phyloP scores from a whole-genome alignment of 2,329 filamentous ascomycete species.

The Chrysosporium queenslandicum region DNA sequence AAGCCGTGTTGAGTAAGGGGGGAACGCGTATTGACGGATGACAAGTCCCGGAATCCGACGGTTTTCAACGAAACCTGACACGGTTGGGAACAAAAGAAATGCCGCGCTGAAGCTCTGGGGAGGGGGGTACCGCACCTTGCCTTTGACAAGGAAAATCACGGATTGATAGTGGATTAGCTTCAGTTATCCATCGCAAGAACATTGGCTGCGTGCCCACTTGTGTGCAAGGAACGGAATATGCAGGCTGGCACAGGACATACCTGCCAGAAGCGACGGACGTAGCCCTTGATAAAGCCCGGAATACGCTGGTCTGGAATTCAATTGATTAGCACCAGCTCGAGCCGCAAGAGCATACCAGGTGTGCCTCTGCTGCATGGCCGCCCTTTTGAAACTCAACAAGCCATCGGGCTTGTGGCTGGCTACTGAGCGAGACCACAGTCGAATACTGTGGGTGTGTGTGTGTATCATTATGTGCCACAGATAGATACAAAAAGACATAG shows the following conservation, averaged over 20 bases:
- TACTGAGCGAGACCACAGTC: neutral
- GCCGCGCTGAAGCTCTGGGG: neutral
- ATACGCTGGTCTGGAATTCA: slow-evolving; percentile 59
- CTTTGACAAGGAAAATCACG: slow-evolving; percentile 12
- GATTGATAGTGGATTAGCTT: slow-evolving; percentile 5
- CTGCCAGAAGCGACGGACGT: slow-evolving; percentile 96
- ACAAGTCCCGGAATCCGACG: neutral
- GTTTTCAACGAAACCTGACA: neutral
- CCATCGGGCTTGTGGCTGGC: neutral
- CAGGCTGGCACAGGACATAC: slow-evolving; percentile 43
- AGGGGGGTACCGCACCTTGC: slow-evolving; percentile 18
- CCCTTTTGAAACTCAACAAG: neutral
- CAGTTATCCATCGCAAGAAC: slow-evolving; percentile 3
- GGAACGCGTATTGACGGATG: neutral
- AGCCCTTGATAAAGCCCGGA: slow-evolving; percentile 83
- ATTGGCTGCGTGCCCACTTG: neutral
- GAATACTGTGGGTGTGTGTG: neutral
- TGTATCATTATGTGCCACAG: neutral
- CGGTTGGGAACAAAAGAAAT: neutral
- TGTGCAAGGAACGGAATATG: neutral
- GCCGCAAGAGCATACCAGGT: neutral
- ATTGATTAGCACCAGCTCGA: neutral
- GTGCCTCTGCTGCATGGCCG: neutral
- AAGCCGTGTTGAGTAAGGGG: slow-evolving; percentile 1
- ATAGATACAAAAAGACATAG: neutral